Evolutionary conservation across 164 flowering plant genomes (phyloP).

Genomic region (Magnolia changhungtana): DNA sequence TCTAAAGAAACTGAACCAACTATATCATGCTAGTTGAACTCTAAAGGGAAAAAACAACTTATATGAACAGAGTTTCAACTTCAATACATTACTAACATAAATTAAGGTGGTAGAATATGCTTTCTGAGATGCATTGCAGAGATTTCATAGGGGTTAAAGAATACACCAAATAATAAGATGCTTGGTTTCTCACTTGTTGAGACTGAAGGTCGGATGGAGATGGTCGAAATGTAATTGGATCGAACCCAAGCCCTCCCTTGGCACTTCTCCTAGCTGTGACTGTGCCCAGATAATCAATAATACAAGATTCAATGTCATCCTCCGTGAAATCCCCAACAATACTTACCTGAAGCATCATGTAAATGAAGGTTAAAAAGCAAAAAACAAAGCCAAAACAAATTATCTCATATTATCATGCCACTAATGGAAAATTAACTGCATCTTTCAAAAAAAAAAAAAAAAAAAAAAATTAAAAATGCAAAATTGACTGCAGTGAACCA

Average conservation of each 20-base stretch:
- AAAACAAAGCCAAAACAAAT: slow-evolving; percentile 1
- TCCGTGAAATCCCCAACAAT: slow-evolving; percentile 95
- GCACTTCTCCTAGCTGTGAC: slow-evolving; percentile 42
- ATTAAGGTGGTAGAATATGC: not conserved
- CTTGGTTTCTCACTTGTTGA: slow-evolving; percentile 72
- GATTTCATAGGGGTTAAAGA: not conserved
- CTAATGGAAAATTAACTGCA: not conserved
- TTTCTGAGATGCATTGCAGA: not conserved
- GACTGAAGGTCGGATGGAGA: slow-evolving; percentile 72
- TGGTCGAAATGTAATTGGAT: slow-evolving; percentile 64
- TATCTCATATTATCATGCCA: not conserved
- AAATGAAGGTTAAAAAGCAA: not conserved
- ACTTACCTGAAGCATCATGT: slow-evolving; percentile 56
- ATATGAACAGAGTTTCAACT: not conserved
- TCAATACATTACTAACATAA: not conserved
- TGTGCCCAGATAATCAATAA: slow-evolving; percentile 94
- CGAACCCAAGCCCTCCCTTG: slow-evolving; percentile 21
- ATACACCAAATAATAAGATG: not conserved
- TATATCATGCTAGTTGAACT: not conserved
- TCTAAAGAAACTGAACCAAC: not conserved
- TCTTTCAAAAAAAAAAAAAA: not conserved
- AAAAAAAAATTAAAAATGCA: not conserved
- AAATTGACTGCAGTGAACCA: not conserved
- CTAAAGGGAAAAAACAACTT: not conserved
- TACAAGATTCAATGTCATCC: slow-evolving; percentile 87